Percentiles rank a stretch among this genome's conserved stretches.
Conservation (phyloP, 1,284 basidiomycete species). For the Pulveroboletus sp. region DNA sequence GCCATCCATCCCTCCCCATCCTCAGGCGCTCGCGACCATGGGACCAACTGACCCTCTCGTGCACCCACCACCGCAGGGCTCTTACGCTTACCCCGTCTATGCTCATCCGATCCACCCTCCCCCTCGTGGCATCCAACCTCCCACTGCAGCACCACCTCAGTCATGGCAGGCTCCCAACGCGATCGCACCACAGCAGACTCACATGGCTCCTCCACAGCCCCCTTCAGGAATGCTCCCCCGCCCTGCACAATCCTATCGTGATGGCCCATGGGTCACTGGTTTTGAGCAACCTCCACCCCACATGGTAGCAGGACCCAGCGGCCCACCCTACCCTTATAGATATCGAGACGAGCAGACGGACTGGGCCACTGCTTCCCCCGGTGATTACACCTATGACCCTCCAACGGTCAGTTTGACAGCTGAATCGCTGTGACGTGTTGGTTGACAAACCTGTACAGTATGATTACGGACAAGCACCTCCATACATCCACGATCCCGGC, state of each 20-base stretch:
- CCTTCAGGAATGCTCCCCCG: slow-evolving; percentile 49
- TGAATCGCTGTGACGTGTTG: slow-evolving; percentile 1
- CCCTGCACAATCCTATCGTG: slow-evolving; percentile 46
- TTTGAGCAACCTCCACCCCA: slow-evolving; percentile 48
- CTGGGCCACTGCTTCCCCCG: slow-evolving; percentile 47
- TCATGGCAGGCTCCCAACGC: slow-evolving; percentile 61
- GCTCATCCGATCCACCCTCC: slow-evolving; percentile 43
- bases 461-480: slow-evolving; percentile 46
- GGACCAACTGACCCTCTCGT: slow-evolving; percentile 34
- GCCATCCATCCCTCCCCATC: slow-evolving; percentile 35
- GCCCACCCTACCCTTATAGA: slow-evolving; percentile 53
- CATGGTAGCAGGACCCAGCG: slow-evolving; percentile 44
- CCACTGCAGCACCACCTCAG: slow-evolving; percentile 51
- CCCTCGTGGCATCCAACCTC: slow-evolving; percentile 47
- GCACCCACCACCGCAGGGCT: slow-evolving; percentile 35
- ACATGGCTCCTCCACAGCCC: slow-evolving; percentile 48
- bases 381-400: slow-evolving; percentile 57
- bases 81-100: slow-evolving; percentile 53
- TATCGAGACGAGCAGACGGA: slow-evolving; percentile 57
- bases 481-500: slow-evolving; percentile 53
- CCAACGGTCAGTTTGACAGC: slow-evolving; percentile 39
- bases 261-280: slow-evolving; percentile 50
- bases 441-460: slow-evolving; percentile 37
- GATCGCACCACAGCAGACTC: slow-evolving; percentile 66
- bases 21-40: slow-evolving; percentile 34